Evolutionary conservation across 176 grass and related monocot genomes (phyloP), one percentile per base, ranked within the genome.

Genomic region (Oryza australiensis): DNA sequence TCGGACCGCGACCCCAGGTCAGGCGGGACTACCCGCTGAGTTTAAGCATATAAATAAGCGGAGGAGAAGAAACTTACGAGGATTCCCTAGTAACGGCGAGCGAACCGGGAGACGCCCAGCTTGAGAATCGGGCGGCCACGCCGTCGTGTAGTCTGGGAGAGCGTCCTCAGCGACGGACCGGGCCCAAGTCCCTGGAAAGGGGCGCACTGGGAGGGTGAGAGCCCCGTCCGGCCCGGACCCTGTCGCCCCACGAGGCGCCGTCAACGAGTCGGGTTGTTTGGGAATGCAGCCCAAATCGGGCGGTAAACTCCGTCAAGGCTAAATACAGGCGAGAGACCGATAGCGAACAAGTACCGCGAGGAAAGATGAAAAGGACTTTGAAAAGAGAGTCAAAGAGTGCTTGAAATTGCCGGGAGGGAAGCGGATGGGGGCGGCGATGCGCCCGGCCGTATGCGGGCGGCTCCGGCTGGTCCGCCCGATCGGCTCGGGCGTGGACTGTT

Each of bases 401-500:
- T 85, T 91, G 85, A 91, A 91, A 91, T 91, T 91, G 80, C 80
- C 79, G 69, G 75, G 86, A 87, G 83, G 87, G 90, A 92, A 89
- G 90, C 90, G 83, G 86, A 89, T 92, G 86, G 86, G 86, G 90
- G 90, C 77, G n/a, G n/a, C n/a, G n/a, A n/a, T n/a, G n/a, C n/a
- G n/a, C n/a, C n/a, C n/a, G n/a, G n/a, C n/a, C n/a, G n/a, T n/a
- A n/a, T n/a, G n/a, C n/a, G n/a, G n/a, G n/a, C n/a, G n/a, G n/a
- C n/a, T n/a, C n/a, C n/a, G n/a, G n/a, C n/a, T n/a, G n/a, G n/a
- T n/a, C n/a, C n/a, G n/a, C n/a, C n/a, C n/a, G n/a, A n/a, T n/a
- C n/a, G n/a, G n/a, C n/a, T n/a, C n/a, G n/a, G n/a, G n/a, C n/a
- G n/a, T n/a, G n/a, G n/a, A n/a, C n/a, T n/a, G n/a, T n/a, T n/a